Evolutionary conservation across 139 green algal species (phyloP), one percentile per base, ranked within the genome.

Genomic region (Volvox africanus): DNA sequence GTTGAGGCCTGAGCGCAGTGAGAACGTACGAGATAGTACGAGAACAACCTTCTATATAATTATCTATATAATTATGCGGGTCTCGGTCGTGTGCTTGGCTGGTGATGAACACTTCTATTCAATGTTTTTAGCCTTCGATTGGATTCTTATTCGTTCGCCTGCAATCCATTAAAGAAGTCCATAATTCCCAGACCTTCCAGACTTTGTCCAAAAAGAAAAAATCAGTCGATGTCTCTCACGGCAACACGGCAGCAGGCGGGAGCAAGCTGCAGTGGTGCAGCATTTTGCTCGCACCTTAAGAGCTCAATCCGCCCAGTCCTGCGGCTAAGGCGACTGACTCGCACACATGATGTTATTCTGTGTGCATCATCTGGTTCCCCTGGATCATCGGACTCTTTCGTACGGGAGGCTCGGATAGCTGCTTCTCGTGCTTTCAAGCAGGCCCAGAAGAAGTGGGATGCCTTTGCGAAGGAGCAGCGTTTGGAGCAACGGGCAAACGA

Each of bases 181-280:
- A 55, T 55, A 55, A 55, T 55, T 55, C 44, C 44, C 44, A 14
- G n/a, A 55, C 44, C 9, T 5, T 55, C 44, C 44, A 55, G 44
- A 55, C 5, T 55, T 55, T 55, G 5, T 5, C 44, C 44, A 5
- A 5, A 55, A 9, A 55, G 44, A 5, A 9, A 55, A 55, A 55
- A 55, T 55, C 44, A 55, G 44, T 55, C 65, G 21, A 76, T 73
- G 55, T 76, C 61, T 32, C 61, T 87, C 6, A 24, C 75, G 6
- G 61, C 61, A n/a, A 73, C 81, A 14, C 81, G 81, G 12, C 81
- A 87, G 19, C 81, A 87, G n/a, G 55, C 61, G 26, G 81, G 81
- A 18, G 81, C 81, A 0, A 77, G 81, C 81, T 71, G 44, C 44
- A 55, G 44, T 55, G 44, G 44, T 55, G 44, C 37, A 11, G 55